These are phyloP conservation scores for Phialocephala sp. DNA, from an alignment of 2,329 filamentous ascomycete genomes.

Conservation along the genomic window DNA sequence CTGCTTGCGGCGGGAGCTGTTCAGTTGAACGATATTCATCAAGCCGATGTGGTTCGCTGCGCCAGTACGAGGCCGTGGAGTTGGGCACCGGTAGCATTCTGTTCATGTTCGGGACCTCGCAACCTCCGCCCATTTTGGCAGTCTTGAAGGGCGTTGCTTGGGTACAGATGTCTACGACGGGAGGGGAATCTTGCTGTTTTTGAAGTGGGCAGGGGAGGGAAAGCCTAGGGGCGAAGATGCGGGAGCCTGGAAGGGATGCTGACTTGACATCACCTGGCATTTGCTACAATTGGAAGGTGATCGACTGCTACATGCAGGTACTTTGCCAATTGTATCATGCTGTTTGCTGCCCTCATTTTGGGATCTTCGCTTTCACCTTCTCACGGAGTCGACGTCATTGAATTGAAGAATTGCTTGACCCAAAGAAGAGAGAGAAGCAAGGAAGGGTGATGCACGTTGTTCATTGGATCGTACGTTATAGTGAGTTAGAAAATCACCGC, in stretches of 20 bases:
- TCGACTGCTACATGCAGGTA: neutral
- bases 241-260: neutral
- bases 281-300: neutral
- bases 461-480: too few species aligned
- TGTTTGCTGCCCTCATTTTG: neutral
- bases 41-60: slow-evolving; percentile 23
- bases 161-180: neutral
- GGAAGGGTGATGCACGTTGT: neutral
- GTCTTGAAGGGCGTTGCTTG: neutral
- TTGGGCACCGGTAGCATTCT: slow-evolving; percentile 9
- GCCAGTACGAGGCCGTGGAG: slow-evolving; percentile 28
- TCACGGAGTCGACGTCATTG: neutral
- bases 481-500: too few species aligned
- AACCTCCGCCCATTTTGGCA: neutral
- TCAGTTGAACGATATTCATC: slow-evolving; percentile 27
- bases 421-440: neutral
- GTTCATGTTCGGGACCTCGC: neutral
- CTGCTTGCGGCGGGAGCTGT: slow-evolving; percentile 26
- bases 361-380: neutral
- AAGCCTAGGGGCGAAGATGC: neutral
- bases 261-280: neutral
- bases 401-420: neutral
- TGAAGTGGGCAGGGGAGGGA: neutral
- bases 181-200: neutral
- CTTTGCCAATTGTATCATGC: neutral